Base-by-base conservation (phyloP, 2,329 filamentous ascomycete genomes). In the Stagonosporopsis rhizophila region DNA sequence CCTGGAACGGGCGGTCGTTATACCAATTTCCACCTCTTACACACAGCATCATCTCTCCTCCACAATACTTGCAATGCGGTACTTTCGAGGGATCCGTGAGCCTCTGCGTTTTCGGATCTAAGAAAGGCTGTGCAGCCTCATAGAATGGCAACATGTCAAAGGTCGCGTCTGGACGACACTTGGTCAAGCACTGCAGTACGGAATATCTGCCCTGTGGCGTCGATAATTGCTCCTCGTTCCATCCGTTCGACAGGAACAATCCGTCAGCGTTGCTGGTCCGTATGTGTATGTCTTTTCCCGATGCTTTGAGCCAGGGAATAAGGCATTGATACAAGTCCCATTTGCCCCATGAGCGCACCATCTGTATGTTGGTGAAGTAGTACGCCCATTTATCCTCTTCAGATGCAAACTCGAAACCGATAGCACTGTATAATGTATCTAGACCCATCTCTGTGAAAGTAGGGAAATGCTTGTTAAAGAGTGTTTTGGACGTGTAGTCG, bases 261-360 rank as follows among this genome's bases (percentile, higher is more conserved):
- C 71, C 66, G 35, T 76, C 73, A 2, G 70, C 72, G 46, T 76
- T 76, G 2, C 68, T 71, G 1, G 74, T 76, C 8, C 73, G 65
- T 12, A 76, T 53, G 28, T 70, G 70, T 8, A 59, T 59, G 8
- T 63, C 54, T 11, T 62, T 57, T 7, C 54, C 52, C 14, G 56
- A 68, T 2, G 38, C 49, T 7, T 61, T 45, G 15, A 66, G 48
- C 56, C 62, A 62, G 2, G 52, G 35, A 11, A 64, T 44, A 4
- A 64, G 61, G 28, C 32, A 34, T 17, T 42, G 38, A 42, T 69
- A 75, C 17, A 65, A 39, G 2, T 22, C 17, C n/a, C 68, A 75
- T 23, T 19, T 30, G 1, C 64, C 61, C 72, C 72, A 75, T 1
- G 46, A 56, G 14, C 57, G 56, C 6, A 70, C 58, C 62, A 74